Base-by-base conservation (phyloP, 345 rosid genomes). In the Eucalyptus curtisii region DNA sequence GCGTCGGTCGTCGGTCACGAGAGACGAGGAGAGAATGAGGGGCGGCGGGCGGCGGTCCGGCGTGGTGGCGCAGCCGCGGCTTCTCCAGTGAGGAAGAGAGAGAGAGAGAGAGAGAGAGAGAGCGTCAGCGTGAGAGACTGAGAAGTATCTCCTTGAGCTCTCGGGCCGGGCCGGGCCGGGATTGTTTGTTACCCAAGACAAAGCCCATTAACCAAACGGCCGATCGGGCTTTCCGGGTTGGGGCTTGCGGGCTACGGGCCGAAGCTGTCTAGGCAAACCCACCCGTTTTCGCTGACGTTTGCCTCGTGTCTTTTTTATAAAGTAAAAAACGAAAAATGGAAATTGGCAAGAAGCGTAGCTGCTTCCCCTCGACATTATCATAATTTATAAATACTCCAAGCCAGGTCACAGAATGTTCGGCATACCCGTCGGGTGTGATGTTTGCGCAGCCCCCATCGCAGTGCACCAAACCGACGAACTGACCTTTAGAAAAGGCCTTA, bases 341-440 rank as follows among this genome's bases (percentile, higher is more conserved):
- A 7, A 31, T 66, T 31, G 40, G 79, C 79, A 8, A 66, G 10
- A 15, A 66, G 22, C 2, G 6, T 66, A 4, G 3, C 22, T 0
- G 24, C 44, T 25, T 4, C 4, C 80, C 7, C 44, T 68, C 80
- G 17, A 68, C 13, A 6, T 68, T 14, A 68, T 31, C 44, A 33
- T 68, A 68, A 9, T 33, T 50, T 9, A 50, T 50, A 50, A 50
- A 50, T 16, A 16, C 13, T 5, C 7, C 13, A 8, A 22, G 19
- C 24, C 4, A 68, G 0, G 5, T 17, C 4, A 5, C 3, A 33
- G 1, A 17, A 68, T 68, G 13, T 17, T 17, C 1, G 5, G 24
- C 0, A 4, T 0, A 33, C 6, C 13, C 1, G 0, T 10, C 13
- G 0, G 33, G 80, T 17, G 24, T 1, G 2, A 31, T 17, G 44